Conservation (phyloP, 768 basidiomycete genomes). For the Lyophyllum decastes region DNA sequence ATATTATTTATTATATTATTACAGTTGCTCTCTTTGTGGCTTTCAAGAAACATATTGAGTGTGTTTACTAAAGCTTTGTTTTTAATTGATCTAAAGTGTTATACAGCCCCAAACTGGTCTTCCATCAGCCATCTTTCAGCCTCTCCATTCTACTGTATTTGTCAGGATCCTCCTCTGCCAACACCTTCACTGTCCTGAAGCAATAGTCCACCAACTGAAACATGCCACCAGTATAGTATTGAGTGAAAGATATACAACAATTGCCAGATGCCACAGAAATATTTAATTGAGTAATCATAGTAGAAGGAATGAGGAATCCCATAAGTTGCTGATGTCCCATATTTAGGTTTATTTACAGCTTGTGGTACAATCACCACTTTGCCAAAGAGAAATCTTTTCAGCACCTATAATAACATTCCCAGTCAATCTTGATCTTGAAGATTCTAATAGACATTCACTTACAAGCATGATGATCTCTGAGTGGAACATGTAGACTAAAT, state of each 20-base stretch:
- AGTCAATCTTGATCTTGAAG: too few relatives aligned
- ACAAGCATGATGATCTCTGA: neutral
- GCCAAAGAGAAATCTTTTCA: neutral
- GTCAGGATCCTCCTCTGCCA: neutral
- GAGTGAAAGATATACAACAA: constrained; percentile 16
- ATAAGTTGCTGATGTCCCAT: neutral
- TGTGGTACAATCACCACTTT: neutral
- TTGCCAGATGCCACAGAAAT: constrained; percentile 11
- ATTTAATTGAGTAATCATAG: neutral
- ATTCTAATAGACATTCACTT: neutral
- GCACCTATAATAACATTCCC: neutral
- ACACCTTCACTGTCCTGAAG: neutral
- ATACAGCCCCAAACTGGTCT: too few relatives aligned
- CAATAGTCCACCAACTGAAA: constrained; percentile 23
- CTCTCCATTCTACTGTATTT: too few relatives aligned
- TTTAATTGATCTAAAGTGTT: too few relatives aligned
- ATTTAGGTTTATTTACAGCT: neutral
- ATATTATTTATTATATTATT: too few relatives aligned
- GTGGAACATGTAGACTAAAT: neutral
- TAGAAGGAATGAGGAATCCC: neutral
- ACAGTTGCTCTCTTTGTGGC: too few relatives aligned
- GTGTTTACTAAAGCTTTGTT: too few relatives aligned
- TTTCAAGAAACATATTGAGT: too few relatives aligned
- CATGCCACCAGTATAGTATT: constrained; percentile 22
- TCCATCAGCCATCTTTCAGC: neutral